Evolutionary conservation across 371 early-diverging fungal genomes (phyloP).

Genomic region (Rhizopus microsporus): DNA sequence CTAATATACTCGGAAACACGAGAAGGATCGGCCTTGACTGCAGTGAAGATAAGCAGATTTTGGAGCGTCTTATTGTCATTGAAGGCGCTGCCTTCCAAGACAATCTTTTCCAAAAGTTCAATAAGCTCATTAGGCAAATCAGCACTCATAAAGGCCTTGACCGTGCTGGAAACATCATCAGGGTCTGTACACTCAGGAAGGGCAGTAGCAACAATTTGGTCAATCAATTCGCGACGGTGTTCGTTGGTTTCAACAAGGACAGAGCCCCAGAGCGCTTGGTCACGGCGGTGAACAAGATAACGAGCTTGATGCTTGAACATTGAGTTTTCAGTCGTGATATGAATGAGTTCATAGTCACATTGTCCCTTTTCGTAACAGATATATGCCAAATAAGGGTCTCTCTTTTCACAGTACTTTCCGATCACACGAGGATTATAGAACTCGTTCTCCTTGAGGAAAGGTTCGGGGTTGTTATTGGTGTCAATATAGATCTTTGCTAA

Average conservation of each 20-base stretch:
- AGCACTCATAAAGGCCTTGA: conserved; percentile 98
- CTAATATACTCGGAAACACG: conserved; percentile 94
- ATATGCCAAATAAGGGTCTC: conserved; percentile 95
- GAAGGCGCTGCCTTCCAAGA: conserved; percentile 89
- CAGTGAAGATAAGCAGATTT: conserved; percentile 96
- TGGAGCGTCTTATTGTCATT: conserved; percentile 95
- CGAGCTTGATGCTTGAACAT: conserved; percentile 99
- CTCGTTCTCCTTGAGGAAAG: conserved; percentile 92
- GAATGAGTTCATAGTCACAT: conserved; percentile 91
- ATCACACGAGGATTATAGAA: conserved; percentile 87
- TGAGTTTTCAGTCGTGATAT: conserved; percentile 93
- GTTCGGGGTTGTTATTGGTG: conserved; percentile 97
- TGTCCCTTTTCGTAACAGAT: conserved; percentile 94
- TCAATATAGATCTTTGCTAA: conserved; percentile 98
- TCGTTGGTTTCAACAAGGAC: conserved; percentile 81
- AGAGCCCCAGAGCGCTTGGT: conserved; percentile 81
- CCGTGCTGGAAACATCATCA: conserved; percentile 95
- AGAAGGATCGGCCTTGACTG: conserved; percentile 90
- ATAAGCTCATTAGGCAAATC: conserved; percentile 94
- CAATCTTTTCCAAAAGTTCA: conserved; percentile 94
- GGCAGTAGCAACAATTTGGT: conserved; percentile 90
- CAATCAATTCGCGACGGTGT: conserved; percentile 87
- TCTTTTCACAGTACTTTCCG: conserved; percentile 97
- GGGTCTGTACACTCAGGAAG: conserved; percentile 94
- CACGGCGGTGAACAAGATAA: conserved; percentile 90